Conservation (phyloP, 306 rosid species). For the Castanopsis chinensis region DNA sequence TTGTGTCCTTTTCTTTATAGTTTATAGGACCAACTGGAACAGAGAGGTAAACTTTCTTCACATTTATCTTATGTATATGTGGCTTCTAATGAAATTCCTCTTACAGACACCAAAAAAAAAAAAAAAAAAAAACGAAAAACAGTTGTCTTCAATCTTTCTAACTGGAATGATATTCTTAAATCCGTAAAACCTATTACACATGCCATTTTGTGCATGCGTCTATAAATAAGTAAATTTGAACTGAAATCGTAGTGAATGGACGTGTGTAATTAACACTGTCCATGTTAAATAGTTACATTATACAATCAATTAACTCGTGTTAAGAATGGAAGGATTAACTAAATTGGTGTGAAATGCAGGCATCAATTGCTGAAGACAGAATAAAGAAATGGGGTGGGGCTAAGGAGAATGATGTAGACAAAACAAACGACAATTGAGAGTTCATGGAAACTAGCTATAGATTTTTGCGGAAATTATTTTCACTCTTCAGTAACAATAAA, state of each 20-base stretch:
- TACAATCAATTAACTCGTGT: background rate
- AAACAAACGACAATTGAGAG: background rate
- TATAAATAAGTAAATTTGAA: too few species aligned
- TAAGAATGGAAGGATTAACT: background rate
- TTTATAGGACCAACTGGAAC: slow-evolving; percentile 68
- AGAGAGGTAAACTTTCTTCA: slow-evolving; percentile 45
- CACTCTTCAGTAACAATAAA: background rate
- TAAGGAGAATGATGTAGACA: background rate
- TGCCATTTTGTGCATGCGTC: too few species aligned
- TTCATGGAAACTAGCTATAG: background rate
- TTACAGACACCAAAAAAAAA: too few species aligned
- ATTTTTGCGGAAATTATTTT: background rate
- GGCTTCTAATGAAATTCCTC: too few species aligned
- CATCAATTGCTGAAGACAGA: slow-evolving; percentile 46
- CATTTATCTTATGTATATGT: background rate
- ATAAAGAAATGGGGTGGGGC: slow-evolving; percentile 49
- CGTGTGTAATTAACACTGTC: too few species aligned
- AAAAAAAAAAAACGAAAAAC: background rate
- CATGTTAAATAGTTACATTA: too few species aligned
- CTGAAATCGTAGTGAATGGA: too few species aligned
- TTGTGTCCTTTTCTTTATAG: slow-evolving; percentile 45
- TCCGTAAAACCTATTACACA: too few species aligned
- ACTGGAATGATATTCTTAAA: background rate
- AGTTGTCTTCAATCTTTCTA: background rate
- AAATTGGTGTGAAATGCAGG: slow-evolving; percentile 32